Conservation (phyloP, 257 asterid genomes). For the Buddleja alternifolia region DNA sequence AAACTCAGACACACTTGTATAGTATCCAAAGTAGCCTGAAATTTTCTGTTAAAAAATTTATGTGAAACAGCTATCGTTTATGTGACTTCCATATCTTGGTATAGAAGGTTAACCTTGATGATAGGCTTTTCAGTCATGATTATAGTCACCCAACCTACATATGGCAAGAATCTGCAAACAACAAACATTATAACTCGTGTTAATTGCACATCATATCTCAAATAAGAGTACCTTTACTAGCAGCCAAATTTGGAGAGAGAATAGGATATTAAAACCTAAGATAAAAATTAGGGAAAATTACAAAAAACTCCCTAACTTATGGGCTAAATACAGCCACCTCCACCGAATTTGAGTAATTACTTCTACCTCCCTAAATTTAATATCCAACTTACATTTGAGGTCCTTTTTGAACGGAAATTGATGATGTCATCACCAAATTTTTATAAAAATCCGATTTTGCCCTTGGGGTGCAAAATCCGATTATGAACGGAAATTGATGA, state of each 20-base stretch:
- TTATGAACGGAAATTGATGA: too few relatives aligned
- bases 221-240: background rate
- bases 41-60: background rate
- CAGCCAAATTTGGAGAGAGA: background rate
- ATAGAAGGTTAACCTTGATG: constrained; percentile 67
- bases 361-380: too few relatives aligned
- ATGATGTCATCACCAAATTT: too few relatives aligned
- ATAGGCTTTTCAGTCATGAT: constrained; percentile 99
- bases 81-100: background rate
- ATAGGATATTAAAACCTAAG: background rate
- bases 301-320: too few relatives aligned
- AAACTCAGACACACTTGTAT: too few relatives aligned
- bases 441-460: too few relatives aligned
- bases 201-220: constrained; percentile 22
- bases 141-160: constrained; percentile 98
- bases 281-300: constrained; percentile 4
- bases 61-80: background rate
- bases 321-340: too few relatives aligned
- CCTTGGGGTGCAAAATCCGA: too few relatives aligned
- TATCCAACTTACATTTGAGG: too few relatives aligned
- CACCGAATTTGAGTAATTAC: too few relatives aligned
- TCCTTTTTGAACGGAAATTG: too few relatives aligned
- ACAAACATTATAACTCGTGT: constrained; percentile 14
- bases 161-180: constrained; percentile 84
- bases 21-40: too few relatives aligned